Evolutionary conservation across 2,329 filamentous ascomycete genomes (phyloP), one percentile per base, ranked within the genome.

Genomic region (Plectosphaerella plurivora): DNA sequence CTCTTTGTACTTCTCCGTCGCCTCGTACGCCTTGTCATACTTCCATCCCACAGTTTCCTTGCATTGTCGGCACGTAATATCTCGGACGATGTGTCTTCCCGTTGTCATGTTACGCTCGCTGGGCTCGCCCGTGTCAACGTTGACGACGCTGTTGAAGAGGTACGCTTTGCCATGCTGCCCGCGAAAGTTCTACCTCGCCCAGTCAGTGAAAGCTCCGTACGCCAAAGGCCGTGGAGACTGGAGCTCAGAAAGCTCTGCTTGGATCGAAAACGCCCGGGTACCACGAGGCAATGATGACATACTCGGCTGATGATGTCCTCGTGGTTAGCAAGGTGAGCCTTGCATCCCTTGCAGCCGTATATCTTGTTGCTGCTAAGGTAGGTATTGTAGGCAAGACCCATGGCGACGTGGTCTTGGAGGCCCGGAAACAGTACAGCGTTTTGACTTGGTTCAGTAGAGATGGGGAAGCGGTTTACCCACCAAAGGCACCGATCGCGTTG

Each of bases 121-220:
- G n/a, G 93, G 83, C 55, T 96, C 89, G 61, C 88, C 87, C 45
- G 85, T 78, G 59, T 86, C 87, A 68, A 96, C 82, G 73, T 99
- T 99, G 70, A 99, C 94, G 51, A 99, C 94, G 57, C 71, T 84
- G 73, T 93, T 89, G 79, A 99, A 97, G 60, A 99, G 87, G 73
- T 92, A 99, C 52, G 94, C 94, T 75, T 97, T 97, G 67, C 94
- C 94, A 71, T 97, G 93, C 70, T 97, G 93, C 64, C 94, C 94
- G 57, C 94, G 91, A 77, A 99, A 99, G 75, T 96, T 97, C 91
- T 97, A 69, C 47, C 18, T 18, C 7, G 18, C 15, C 22, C 22
- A 22, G 45, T 47, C 45, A 47, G 45, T 28, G 35, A 24, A 47
- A 12, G 25, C 44, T 33, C 28, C 28, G 8, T 9, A 33, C 28